Conservation (phyloP, 768 basidiomycete species). For the Pleurotus tuoliensis region DNA sequence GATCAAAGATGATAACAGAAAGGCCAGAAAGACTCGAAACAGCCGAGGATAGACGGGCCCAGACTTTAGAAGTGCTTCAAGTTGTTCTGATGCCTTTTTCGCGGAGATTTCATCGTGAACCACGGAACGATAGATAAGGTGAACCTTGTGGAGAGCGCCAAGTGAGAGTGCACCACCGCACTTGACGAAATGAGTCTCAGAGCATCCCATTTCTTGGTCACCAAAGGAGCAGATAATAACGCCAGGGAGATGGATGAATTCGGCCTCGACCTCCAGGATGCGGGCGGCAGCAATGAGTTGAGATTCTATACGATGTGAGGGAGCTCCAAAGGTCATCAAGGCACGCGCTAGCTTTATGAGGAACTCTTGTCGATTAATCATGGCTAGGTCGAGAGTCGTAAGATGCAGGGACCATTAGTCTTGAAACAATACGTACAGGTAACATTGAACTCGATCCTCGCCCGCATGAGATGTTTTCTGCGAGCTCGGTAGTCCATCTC, state of each 20-base stretch:
- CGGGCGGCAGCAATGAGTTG: slow-evolving; percentile 86
- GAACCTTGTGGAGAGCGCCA: slow-evolving; percentile 81
- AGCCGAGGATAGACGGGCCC: slow-evolving; percentile 60
- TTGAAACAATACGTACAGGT: slow-evolving; percentile 42
- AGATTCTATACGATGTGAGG: slow-evolving; percentile 90
- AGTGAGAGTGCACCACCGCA: slow-evolving; percentile 74
- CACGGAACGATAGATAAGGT: slow-evolving; percentile 80
- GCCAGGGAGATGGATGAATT: slow-evolving; percentile 82
- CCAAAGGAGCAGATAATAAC: slow-evolving; percentile 88
- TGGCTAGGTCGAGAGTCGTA: slow-evolving; percentile 37
- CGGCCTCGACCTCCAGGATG: slow-evolving; percentile 87
- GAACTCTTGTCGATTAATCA: slow-evolving; percentile 81
- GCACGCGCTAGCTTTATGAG: slow-evolving; percentile 81
- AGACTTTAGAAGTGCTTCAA: slow-evolving; percentile 59
- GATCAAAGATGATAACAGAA: slow-evolving; percentile 70
- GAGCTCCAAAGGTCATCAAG: slow-evolving; percentile 89
- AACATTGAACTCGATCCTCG: slow-evolving; percentile 73
- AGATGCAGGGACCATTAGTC: too few species aligned
- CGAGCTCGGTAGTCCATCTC: slow-evolving; percentile 67
- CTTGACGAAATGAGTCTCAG: slow-evolving; percentile 87
- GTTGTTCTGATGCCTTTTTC: slow-evolving; percentile 60
- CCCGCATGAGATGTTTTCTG: slow-evolving; percentile 59
- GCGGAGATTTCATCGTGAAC: slow-evolving; percentile 92
- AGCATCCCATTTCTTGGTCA: slow-evolving; percentile 84
- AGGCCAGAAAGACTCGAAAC: slow-evolving; percentile 65